phyloP scores from a whole-genome alignment of 306 rosid species.

The Bauhinia variegata region DNA sequence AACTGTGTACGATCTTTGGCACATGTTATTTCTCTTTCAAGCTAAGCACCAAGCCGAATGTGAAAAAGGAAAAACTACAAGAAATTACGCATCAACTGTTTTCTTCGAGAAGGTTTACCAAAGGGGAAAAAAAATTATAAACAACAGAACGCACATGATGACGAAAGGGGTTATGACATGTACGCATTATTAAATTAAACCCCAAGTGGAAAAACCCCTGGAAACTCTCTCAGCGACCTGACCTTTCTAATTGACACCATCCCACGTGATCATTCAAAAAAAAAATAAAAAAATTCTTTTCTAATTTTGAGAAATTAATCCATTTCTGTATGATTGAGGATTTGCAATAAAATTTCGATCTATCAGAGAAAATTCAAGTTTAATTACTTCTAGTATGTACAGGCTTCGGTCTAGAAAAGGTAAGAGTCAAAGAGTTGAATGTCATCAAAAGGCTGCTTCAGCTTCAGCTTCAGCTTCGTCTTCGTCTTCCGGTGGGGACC shows the following conservation, averaged over 20 bases:
- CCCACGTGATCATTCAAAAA: neutral
- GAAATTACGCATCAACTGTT: neutral
- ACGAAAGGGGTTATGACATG: too few species aligned
- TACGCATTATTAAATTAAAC: too few species aligned
- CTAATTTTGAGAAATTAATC: neutral
- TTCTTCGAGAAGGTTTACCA: neutral
- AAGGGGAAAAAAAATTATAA: too few species aligned
- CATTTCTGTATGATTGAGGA: too few species aligned
- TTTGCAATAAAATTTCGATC: neutral
- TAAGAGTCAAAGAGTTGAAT: conserved; percentile 31
- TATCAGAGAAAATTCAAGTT: neutral
- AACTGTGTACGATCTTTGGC: too few species aligned
- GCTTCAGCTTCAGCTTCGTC: neutral
- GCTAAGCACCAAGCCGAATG: too few species aligned
- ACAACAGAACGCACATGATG: too few species aligned
- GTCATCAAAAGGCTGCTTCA: conserved; percentile 22
- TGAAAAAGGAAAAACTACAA: neutral
- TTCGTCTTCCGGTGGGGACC: neutral
- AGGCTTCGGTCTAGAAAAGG: too few species aligned
- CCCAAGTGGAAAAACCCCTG: neutral
- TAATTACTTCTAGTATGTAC: too few species aligned
- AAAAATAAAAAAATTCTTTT: too few species aligned
- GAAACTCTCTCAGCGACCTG: neutral
- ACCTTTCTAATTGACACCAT: neutral
- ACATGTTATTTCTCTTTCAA: too few species aligned